Evolutionary conservation across 163 green algal genomes (phyloP).

Genomic region (Chlamydomonas reinhardtii): DNA sequence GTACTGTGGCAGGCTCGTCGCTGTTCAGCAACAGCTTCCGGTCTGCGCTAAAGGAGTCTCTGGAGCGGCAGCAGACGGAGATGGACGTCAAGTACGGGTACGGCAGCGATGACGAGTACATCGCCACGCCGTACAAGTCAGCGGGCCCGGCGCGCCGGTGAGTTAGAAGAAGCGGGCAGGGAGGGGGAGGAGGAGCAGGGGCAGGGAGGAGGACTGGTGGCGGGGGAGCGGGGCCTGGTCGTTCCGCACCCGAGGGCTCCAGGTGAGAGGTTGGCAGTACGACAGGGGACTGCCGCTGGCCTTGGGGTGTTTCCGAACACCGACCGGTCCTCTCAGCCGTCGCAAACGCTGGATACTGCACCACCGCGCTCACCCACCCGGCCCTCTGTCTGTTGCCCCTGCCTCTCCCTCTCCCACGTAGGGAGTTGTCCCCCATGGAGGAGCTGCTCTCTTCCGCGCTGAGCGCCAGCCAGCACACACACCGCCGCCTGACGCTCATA

Average conservation of each 20-base stretch:
- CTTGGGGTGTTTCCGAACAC: too few species aligned
- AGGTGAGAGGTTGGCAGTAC: too few species aligned
- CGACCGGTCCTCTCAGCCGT: too few species aligned
- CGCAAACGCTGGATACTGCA: too few species aligned
- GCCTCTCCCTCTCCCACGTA: neutral
- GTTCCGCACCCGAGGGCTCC: too few species aligned
- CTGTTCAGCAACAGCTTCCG: slow-evolving; percentile 38
- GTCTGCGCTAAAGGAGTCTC: neutral
- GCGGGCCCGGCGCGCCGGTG: neutral
- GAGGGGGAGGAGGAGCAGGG: neutral
- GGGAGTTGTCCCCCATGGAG: slow-evolving; percentile 39
- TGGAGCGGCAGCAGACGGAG: slow-evolving; percentile 23
- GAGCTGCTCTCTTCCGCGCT: slow-evolving; percentile 32
- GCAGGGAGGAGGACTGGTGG: too few species aligned
- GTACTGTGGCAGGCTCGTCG: neutral
- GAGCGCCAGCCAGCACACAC: slow-evolving; percentile 1
- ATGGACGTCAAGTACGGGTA: slow-evolving; percentile 3
- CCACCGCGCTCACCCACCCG: too few species aligned
- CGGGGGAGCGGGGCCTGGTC: too few species aligned
- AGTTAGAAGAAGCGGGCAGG: neutral
- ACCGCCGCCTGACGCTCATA: slow-evolving; percentile 27
- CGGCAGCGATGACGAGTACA: slow-evolving; percentile 24
- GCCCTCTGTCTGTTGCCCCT: too few species aligned
- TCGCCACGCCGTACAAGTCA: slow-evolving; percentile 5
- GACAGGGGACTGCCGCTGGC: too few species aligned